phyloP scores from a whole-genome alignment of 352 stramenopile genomes.

The Phytophthora hybrid region DNA sequence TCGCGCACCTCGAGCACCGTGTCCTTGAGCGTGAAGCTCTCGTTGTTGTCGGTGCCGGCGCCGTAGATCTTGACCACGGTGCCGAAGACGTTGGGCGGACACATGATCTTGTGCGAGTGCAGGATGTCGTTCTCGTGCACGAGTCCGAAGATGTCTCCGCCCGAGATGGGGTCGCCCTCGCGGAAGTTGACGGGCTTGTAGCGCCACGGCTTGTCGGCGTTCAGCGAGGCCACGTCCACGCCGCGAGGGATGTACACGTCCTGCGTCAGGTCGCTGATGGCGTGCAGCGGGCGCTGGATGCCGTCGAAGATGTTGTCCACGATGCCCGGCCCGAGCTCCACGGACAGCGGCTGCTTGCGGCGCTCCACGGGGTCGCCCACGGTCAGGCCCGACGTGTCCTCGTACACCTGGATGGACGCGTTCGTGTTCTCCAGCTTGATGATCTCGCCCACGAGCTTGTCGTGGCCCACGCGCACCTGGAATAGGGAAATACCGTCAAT shows the following conservation, averaged over 20 bases:
- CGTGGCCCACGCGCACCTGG: constrained; percentile 98
- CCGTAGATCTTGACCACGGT: constrained; percentile 99
- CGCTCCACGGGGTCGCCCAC: constrained; percentile 98
- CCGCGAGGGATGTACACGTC: constrained; percentile 98
- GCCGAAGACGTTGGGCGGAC: constrained; percentile 98
- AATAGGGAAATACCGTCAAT: constrained; percentile 6
- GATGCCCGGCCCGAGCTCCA: constrained; percentile 99
- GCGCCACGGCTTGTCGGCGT: constrained; percentile 94
- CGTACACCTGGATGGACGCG: constrained; percentile 99
- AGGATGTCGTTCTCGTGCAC: constrained; percentile 99
- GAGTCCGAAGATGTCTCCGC: constrained; percentile 98
- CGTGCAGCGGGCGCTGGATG: constrained; percentile 99
- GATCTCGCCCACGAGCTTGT: constrained; percentile 99
- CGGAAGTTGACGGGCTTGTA: constrained; percentile 96
- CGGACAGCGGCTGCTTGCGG: constrained; percentile 97
- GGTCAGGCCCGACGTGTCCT: constrained; percentile 98
- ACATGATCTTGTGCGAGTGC: constrained; percentile 99
- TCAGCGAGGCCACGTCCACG: constrained; percentile 96
- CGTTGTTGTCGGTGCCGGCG: constrained; percentile 95
- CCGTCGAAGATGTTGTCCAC: constrained; percentile 99
- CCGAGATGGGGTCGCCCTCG: constrained; percentile 95
- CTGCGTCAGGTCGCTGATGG: constrained; percentile 94
- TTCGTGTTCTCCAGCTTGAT: constrained; percentile 99
- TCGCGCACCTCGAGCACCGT: constrained; percentile 99
- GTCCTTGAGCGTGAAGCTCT: constrained; percentile 97